These are phyloP conservation scores for Gossypium sturtianum DNA, from an alignment of 345 rosid genomes.

Conservation along the genomic window DNA sequence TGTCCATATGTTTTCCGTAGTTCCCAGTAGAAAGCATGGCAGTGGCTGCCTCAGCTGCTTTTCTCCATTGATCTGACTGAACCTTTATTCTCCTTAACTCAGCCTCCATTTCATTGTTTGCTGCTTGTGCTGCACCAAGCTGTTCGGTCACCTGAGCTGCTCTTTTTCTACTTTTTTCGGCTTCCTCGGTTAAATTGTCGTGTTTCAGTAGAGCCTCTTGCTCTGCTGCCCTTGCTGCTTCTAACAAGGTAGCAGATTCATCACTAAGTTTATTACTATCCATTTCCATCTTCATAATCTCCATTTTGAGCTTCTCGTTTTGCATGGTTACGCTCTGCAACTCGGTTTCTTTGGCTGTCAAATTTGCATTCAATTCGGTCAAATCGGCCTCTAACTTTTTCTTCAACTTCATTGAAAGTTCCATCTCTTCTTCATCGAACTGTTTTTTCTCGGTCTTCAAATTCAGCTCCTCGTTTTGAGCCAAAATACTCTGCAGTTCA, in stretches of 20 bases:
- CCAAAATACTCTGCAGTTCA: slow-evolving; percentile 38
- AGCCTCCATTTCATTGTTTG: slow-evolving; percentile 70
- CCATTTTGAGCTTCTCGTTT: slow-evolving; percentile 48
- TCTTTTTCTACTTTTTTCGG: slow-evolving; percentile 61
- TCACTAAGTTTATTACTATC: slow-evolving; percentile 44
- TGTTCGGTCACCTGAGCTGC: slow-evolving; percentile 56
- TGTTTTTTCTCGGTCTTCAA: slow-evolving; percentile 36
- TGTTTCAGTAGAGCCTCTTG: slow-evolving; percentile 60
- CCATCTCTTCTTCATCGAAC: slow-evolving; percentile 32
- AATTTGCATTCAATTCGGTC: slow-evolving; percentile 43
- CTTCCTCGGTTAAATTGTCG: slow-evolving; percentile 56
- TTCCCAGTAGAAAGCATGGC: slow-evolving; percentile 72
- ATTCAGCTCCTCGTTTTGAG: slow-evolving; percentile 48
- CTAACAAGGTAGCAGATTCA: slow-evolving; percentile 34
- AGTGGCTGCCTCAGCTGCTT: slow-evolving; percentile 97
- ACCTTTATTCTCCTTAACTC: slow-evolving; percentile 90
- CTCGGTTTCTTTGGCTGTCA: slow-evolving; percentile 51
- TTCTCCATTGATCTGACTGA: slow-evolving; percentile 97
- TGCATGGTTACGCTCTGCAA: slow-evolving; percentile 39
- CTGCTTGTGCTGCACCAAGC: slow-evolving; percentile 67
- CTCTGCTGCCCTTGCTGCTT: slow-evolving; percentile 50
- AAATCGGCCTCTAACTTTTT: slow-evolving; percentile 43
- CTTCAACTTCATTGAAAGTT: slow-evolving; percentile 37
- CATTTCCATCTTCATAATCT: slow-evolving; percentile 40
- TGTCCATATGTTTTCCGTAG: slow-evolving; percentile 62